phyloP scores from a whole-genome alignment of 1,284 basidiomycete species.

The Boletus calvinii region DNA sequence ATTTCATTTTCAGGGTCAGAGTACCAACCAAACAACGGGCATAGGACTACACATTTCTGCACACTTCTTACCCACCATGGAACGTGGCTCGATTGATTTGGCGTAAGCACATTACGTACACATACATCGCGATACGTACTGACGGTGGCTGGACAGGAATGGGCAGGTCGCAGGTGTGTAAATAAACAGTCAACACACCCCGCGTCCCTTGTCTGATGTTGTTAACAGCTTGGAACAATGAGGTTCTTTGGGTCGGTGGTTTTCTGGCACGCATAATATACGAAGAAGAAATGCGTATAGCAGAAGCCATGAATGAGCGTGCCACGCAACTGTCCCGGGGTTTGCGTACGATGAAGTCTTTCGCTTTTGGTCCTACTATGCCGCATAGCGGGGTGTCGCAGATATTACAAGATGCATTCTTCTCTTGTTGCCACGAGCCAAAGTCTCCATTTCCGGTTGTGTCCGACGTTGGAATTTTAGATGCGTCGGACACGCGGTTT shows the following conservation, averaged over 20 bases:
- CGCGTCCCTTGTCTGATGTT: background rate
- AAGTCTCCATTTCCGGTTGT: conserved; percentile 36
- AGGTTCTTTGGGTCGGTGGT: conserved; percentile 81
- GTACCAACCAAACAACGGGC: conserved; percentile 90
- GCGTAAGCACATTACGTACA: conserved; percentile 50
- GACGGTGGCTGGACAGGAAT: conserved; percentile 47
- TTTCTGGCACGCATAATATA: conserved; percentile 83
- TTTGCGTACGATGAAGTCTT: conserved; percentile 82
- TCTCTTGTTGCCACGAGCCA: conserved; percentile 49
- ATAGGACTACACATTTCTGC: conserved; percentile 88
- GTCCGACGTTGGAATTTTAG: conserved; percentile 68
- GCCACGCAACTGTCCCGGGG: conserved; percentile 56
- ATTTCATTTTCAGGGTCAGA: conserved; percentile 55
- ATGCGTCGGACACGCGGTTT: background rate
- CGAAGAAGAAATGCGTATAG: conserved; percentile 70
- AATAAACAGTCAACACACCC: background rate
- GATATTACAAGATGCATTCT: conserved; percentile 80
- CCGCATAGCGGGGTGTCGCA: conserved; percentile 79
- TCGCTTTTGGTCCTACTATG: conserved; percentile 81
- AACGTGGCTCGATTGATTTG: conserved; percentile 90
- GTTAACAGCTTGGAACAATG: conserved; percentile 77
- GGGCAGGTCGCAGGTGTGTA: conserved; percentile 66
- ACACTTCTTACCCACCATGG: conserved; percentile 94
- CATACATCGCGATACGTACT: conserved; percentile 5
- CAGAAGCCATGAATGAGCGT: conserved; percentile 42